Conservation (phyloP, 768 basidiomycete species). For the Tephrocybe rancida region DNA sequence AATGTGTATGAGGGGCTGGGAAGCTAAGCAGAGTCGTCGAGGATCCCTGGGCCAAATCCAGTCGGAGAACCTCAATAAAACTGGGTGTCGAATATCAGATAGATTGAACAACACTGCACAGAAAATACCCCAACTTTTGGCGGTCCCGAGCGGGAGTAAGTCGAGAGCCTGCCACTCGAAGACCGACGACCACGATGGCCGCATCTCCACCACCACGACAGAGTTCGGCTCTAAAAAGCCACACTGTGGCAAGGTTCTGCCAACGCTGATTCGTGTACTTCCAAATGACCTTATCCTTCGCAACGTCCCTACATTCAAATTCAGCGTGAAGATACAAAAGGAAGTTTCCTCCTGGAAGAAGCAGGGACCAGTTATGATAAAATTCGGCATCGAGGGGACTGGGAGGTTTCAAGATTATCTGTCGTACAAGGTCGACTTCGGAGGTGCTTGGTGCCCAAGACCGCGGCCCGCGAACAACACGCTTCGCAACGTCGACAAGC, state of each 20-base stretch:
- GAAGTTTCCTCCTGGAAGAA: background rate
- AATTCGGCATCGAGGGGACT: no score
- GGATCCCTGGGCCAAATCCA: background rate
- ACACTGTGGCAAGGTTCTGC: background rate
- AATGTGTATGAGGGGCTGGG: background rate
- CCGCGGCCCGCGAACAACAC: background rate
- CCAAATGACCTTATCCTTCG: background rate
- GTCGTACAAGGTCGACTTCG: background rate
- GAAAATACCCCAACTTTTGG: no score
- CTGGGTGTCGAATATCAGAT: background rate
- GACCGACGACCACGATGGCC: background rate
- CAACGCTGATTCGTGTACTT: background rate
- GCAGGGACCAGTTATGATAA: background rate
- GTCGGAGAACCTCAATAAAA: background rate
- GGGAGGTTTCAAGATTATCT: background rate
- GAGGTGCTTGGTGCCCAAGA: background rate
- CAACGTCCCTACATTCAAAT: background rate
- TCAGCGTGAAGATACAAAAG: background rate
- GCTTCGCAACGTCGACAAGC: conserved; percentile 7
- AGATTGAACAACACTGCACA: background rate
- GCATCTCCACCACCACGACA: no score
- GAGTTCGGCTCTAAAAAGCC: background rate
- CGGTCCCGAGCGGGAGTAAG: no score
- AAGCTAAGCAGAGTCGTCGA: background rate
- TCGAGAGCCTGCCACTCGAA: no score